Base-by-base conservation (phyloP, 2,329 filamentous ascomycete genomes). In the Xylaria polymorpha region DNA sequence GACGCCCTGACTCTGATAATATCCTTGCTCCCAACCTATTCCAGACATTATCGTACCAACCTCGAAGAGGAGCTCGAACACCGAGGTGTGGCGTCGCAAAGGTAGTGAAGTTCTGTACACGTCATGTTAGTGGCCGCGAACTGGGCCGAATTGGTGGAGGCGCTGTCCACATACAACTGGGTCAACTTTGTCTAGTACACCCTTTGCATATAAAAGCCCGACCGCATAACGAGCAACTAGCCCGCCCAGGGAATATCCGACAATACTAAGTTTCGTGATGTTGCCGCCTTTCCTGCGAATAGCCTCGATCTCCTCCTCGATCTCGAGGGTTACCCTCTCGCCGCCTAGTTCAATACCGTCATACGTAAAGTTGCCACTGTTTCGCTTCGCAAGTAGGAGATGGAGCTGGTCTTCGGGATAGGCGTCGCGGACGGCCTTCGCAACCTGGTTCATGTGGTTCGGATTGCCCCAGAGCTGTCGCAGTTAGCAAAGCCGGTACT, bases 211-310 rank as follows among this genome's bases (percentile, higher is more conserved):
- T 3, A 98, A 85, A 75, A 98, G 82, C 0, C 95, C 95, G 66
- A 97, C 87, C 1, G 93, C 92, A 82, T 97, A 98, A 68, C 95
- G 87, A 10, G 93, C 90, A 4, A 98, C 90, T 7, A 98, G 84
- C 0, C 95, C 95, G 55, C 95, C 95, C 1, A 98, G 85, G 0
- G 94, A 97, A 80, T 98, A 98, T 46, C 95, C 95, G 51, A 95
- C 87, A 48, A 98, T 85, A 79, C 94, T 97, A 72, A 98, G 84
- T 81, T 94, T 97, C 57, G 83, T 90, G 76, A 98, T 91, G 50
- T 88, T 86, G 73, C 91, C 88, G 25, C 94, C 94, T 35, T 85
- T 83, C 50, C 82, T 82, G 58, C 87, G 85, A 61, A 90, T 85
- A 53, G 80, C 78, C 65, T 85, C 84, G 64, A 92, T 78, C 74